Conservation (phyloP, 2,329 filamentous ascomycete species). For the Ceratocystis diversiconidia region DNA sequence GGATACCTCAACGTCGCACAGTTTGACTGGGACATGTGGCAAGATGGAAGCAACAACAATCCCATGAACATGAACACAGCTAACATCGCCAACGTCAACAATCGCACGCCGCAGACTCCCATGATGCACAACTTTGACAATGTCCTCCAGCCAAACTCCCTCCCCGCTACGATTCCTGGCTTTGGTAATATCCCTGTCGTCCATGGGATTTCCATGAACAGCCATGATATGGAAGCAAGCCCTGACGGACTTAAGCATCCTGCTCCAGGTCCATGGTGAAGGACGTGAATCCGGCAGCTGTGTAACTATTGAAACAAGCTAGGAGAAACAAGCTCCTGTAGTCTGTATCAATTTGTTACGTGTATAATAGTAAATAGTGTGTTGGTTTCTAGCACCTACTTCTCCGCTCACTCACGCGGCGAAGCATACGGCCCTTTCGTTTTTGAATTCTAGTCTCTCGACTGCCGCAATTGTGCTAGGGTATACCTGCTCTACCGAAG, state of each 20-base stretch:
- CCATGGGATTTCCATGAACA: conserved; percentile 10
- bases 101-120: conserved; percentile 4
- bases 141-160: background rate
- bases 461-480: too few relatives aligned
- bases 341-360: background rate
- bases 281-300: background rate
- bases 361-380: conserved; percentile 1
- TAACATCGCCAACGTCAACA: background rate
- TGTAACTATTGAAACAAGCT: background rate
- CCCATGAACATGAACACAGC: conserved; percentile 1
- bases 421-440: background rate
- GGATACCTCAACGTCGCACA: conserved; percentile 31
- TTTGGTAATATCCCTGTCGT: conserved; percentile 16
- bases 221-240: background rate
- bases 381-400: background rate
- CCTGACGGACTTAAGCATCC: background rate
- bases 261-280: background rate
- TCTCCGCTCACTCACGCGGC: background rate
- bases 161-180: conserved; percentile 12
- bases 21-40: conserved; percentile 36
- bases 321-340: background rate
- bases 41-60: conserved; percentile 11
- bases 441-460: too few relatives aligned
- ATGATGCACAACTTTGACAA: conserved; percentile 7
- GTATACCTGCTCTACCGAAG: too few relatives aligned